Base-by-base conservation (phyloP, 768 basidiomycete species). In the Rhodotorula paludigena region DNA sequence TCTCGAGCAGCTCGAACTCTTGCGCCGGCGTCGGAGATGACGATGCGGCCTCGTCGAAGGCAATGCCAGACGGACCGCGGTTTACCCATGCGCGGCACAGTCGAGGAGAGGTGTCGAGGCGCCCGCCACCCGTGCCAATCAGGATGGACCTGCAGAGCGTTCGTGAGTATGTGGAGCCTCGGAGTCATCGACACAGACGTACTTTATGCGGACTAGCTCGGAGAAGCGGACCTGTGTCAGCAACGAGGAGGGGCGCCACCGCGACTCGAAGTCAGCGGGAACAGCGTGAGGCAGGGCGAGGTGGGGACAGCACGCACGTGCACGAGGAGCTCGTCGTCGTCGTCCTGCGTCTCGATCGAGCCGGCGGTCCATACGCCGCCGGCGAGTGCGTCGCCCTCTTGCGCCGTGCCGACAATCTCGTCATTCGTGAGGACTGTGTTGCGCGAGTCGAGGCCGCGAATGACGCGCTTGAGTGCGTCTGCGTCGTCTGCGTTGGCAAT, bases 131-230 rank as follows among this genome's bases (percentile, higher is more conserved):
- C 2, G 71, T 73, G 14, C 71, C 71, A 32, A 73, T 69, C 20
- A 73, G 48, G 66, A 73, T 64, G 14, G 64, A 66, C 30, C 66
- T 68, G 57, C 18, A 10, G 21, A 57, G 25, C 23, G 7, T 10
- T 10, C 21, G 16, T 38, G 20, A 58, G 39, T n/a, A n/a, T n/a
- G n/a, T n/a, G n/a, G n/a, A n/a, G n/a, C n/a, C n/a, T n/a, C n/a
- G n/a, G n/a, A n/a, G n/a, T n/a, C n/a, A n/a, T n/a, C n/a, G n/a
- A n/a, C n/a, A n/a, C n/a, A n/a, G n/a, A n/a, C 56, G 20, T 28
- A 63, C 68, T 76, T 76, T 51, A 76, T 64, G 21, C 75, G 65
- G 21, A 76, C 74, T 8, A 68, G 60, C 25, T 68, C 65, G 0
- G 65, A 59, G 53, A 70, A 68, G 32, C 58, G 58, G 25, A 66